These are phyloP conservation scores for Dioscorea dumetorum DNA, from an alignment of 106 monocot species.

Conservation along the genomic window DNA sequence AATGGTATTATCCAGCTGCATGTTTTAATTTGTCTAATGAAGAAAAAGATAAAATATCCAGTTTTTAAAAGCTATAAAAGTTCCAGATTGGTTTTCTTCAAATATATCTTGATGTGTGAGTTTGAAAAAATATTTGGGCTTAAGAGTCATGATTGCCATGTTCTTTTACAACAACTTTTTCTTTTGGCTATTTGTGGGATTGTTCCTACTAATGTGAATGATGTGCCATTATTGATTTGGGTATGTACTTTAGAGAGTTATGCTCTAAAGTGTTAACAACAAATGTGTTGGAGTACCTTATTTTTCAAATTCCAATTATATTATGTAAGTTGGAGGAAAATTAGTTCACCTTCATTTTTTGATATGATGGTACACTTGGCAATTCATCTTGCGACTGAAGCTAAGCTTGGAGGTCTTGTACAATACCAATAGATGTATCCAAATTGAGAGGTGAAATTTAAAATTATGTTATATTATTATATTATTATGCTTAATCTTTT, in stretches of 20 bases:
- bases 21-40: background rate
- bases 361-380: too few relatives aligned
- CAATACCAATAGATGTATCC: conserved; percentile 22
- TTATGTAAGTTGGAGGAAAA: too few relatives aligned
- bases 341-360: too few relatives aligned
- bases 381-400: too few relatives aligned
- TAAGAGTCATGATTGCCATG: conserved; percentile 15
- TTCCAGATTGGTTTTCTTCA: background rate
- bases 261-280: conserved; percentile 22
- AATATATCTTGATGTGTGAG: background rate
- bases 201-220: too few relatives aligned
- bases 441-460: conserved; percentile 14
- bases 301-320: conserved; percentile 7
- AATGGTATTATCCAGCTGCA: background rate
- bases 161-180: background rate
- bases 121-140: conserved; percentile 5
- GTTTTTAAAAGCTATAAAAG: background rate
- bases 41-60: background rate
- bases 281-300: conserved; percentile 26
- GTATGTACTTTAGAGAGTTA: conserved; percentile 9
- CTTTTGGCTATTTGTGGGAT: too few relatives aligned
- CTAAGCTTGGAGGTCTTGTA: conserved; percentile 7
- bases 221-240: background rate
- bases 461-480: too few relatives aligned
- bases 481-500: too few relatives aligned